phyloP scores from a whole-genome alignment of 192 early-diverging fungal genomes.

The Coemansia sp. region DNA sequence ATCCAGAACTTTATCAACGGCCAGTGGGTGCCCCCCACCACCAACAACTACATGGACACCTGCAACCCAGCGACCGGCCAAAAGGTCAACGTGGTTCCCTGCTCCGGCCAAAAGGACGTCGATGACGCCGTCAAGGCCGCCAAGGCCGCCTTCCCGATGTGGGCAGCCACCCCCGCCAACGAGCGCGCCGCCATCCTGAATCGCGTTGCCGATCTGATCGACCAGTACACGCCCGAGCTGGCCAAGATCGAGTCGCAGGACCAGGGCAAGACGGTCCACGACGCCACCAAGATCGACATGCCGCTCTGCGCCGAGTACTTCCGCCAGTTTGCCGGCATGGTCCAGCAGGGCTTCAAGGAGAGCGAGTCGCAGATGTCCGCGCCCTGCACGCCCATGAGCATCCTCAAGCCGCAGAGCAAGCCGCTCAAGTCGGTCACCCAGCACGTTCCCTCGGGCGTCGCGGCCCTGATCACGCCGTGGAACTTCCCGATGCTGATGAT shows the following conservation, averaged over 20 bases:
- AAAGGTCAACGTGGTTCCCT: constrained; percentile 55
- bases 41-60: constrained; percentile 54
- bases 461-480: constrained; percentile 76
- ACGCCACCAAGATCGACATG: constrained; percentile 62
- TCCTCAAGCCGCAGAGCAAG: constrained; percentile 57
- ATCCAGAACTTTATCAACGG: constrained; percentile 71
- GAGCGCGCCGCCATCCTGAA: constrained; percentile 54
- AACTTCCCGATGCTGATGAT: constrained; percentile 69
- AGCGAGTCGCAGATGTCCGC: constrained; percentile 2
- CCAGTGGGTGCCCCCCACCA: constrained; percentile 54
- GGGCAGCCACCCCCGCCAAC: constrained; percentile 54
- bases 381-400: constrained; percentile 2
- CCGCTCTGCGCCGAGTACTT: constrained; percentile 57
- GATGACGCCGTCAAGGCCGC: constrained; percentile 68
- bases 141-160: constrained; percentile 55
- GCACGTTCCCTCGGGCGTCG: constrained; percentile 71
- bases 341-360: constrained; percentile 63
- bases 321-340: constrained; percentile 71
- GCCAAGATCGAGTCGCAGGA: constrained; percentile 64
- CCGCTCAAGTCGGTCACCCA: constrained; percentile 40
- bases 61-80: constrained; percentile 70
- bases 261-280: constrained; percentile 69
- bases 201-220: constrained; percentile 61
- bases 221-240: constrained; percentile 41
- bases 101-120: constrained; percentile 61